phyloP scores from a whole-genome alignment of 306 rosid species.

The Elaeagnus macrophylla region DNA sequence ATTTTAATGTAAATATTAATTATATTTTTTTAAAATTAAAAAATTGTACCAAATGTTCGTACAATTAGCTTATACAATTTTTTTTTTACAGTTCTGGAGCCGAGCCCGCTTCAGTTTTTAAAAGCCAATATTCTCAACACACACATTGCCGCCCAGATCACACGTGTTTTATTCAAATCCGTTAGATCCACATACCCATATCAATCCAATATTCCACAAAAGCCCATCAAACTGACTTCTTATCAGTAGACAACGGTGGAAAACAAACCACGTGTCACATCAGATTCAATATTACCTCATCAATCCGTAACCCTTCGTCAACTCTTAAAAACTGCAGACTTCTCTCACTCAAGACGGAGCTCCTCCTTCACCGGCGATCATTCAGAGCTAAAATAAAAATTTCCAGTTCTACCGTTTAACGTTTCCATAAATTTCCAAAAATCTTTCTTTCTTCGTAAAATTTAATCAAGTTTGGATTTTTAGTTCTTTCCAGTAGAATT shows the following conservation, averaged over 20 bases:
- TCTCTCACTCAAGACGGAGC: not conserved
- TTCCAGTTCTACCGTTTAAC: constrained; percentile 12
- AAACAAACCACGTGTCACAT: constrained; percentile 24
- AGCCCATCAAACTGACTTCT: constrained; percentile 21
- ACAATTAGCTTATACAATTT: too few relatives aligned
- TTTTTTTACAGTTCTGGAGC: too few relatives aligned
- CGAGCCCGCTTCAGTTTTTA: too few relatives aligned
- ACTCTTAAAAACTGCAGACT: constrained; percentile 5
- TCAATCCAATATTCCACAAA: too few relatives aligned
- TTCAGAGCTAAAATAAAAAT: not conserved
- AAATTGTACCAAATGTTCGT: too few relatives aligned
- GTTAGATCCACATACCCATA: too few relatives aligned
- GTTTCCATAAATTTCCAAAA: not conserved
- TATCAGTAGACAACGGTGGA: constrained; percentile 24
- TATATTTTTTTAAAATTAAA: too few relatives aligned
- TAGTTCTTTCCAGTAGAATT: not conserved
- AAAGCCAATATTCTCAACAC: too few relatives aligned
- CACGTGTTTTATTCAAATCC: too few relatives aligned
- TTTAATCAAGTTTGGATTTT: constrained; percentile 3
- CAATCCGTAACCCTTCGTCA: constrained; percentile 18
- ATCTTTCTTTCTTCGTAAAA: not conserved
- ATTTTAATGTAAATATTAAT: too few relatives aligned
- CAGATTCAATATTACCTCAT: constrained; percentile 30
- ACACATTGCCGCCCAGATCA: too few relatives aligned
- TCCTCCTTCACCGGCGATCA: constrained; percentile 3